Evolutionary conservation across 495 filamentous ascomycete species (phyloP).

Genomic region (Saxophila tyrrhenica): DNA sequence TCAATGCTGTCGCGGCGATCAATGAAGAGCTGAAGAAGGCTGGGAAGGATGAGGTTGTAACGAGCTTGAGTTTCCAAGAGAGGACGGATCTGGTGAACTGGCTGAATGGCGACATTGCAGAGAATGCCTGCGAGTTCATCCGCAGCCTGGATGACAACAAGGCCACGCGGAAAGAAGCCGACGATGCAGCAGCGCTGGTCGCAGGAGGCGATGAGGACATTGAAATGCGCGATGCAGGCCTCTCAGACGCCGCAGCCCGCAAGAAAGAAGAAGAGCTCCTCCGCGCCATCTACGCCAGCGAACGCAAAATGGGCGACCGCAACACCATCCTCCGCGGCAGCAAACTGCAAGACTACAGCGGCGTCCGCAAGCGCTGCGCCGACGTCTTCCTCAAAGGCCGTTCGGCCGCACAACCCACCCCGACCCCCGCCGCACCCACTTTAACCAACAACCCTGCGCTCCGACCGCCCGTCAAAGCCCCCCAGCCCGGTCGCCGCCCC

Average conservation of each 20-base stretch:
- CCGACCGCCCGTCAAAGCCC: conserved; percentile 8
- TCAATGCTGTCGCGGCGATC: conserved; percentile 64
- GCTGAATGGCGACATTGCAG: conserved; percentile 47
- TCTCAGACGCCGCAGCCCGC: conserved; percentile 44
- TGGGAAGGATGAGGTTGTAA: conserved; percentile 48
- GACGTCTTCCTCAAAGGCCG: conserved; percentile 48
- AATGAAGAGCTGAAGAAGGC: conserved; percentile 64
- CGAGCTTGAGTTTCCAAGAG: conserved; percentile 81
- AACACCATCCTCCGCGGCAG: conserved; percentile 80
- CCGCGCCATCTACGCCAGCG: conserved; percentile 77
- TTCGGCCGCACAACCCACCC: not conserved
- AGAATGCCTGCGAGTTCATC: conserved; percentile 83
- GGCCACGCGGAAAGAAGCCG: conserved; percentile 29
- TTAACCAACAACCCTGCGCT: conserved; percentile 31
- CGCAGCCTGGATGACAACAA: conserved; percentile 54
- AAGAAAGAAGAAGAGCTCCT: conserved; percentile 69
- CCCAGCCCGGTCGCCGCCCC: conserved; percentile 45
- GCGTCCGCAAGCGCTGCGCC: conserved; percentile 64
- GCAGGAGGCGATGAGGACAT: conserved; percentile 35
- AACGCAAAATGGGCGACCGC: conserved; percentile 82
- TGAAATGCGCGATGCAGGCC: conserved; percentile 37
- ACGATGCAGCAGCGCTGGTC: conserved; percentile 38
- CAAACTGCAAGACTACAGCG: conserved; percentile 84
- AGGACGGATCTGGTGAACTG: conserved; percentile 81
- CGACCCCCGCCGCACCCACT: conserved; percentile 23